Conservation (phyloP, 495 filamentous ascomycete species). For the Halenospora varia region DNA sequence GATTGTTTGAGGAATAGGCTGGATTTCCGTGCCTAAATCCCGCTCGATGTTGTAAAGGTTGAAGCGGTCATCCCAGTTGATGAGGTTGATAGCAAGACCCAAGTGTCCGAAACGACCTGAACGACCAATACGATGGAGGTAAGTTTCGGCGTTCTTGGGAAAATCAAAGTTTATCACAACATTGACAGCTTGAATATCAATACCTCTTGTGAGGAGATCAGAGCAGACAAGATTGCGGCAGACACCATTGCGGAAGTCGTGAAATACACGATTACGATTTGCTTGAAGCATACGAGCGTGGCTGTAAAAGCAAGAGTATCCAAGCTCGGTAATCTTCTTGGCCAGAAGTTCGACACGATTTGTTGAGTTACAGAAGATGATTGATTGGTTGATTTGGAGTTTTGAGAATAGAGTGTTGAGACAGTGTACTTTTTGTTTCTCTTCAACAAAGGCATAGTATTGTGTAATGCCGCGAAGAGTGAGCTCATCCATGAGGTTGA, state of each 20-base stretch:
- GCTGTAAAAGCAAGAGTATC: constrained; percentile 99
- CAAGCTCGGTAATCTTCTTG: constrained; percentile 98
- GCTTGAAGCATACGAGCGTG: constrained; percentile 98
- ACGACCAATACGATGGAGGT: constrained; percentile 96
- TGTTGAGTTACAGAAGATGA: constrained; percentile 99
- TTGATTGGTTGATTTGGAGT: constrained; percentile 99
- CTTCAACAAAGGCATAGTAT: constrained; percentile 98
- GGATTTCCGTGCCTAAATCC: constrained; percentile 95
- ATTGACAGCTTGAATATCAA: constrained; percentile 99
- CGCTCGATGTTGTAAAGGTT: constrained; percentile 99
- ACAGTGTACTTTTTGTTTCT: constrained; percentile 99
- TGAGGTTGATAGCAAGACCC: constrained; percentile 96
- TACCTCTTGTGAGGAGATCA: constrained; percentile 94
- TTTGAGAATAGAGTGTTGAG: constrained; percentile 98
- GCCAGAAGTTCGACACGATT: constrained; percentile 95
- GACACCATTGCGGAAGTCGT: constrained; percentile 97
- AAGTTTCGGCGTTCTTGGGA: constrained; percentile 98
- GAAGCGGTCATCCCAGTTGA: constrained; percentile 99
- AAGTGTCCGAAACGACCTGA: constrained; percentile 96
- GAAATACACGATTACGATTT: constrained; percentile 95
- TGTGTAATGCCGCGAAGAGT: constrained; percentile 97
- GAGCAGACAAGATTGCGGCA: constrained; percentile 98
- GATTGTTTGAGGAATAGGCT: constrained; percentile 87
- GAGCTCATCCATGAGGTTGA: constrained; percentile 99
- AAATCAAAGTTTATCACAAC: constrained; percentile 99